Evolutionary conservation across 441 rosid species (phyloP).

Genomic region (Euphorbia celastroides): DNA sequence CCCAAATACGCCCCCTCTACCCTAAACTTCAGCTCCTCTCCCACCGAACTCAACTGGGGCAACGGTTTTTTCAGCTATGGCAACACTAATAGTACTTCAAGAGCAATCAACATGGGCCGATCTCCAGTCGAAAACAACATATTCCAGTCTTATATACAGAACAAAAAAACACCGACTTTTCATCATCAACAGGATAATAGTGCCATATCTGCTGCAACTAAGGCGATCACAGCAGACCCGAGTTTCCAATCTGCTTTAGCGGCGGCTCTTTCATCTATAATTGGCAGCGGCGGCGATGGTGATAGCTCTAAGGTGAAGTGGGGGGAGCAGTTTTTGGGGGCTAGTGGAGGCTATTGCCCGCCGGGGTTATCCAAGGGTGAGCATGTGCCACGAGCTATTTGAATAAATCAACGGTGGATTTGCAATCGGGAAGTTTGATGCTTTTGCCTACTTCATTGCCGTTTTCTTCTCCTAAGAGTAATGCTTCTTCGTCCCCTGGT

Average conservation of each 20-base stretch:
- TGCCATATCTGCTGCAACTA: constrained; percentile 54
- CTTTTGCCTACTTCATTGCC: constrained; percentile 32
- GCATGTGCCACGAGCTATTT: constrained; percentile 36
- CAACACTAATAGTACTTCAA: constrained; percentile 14
- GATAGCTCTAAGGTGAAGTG: constrained; percentile 26
- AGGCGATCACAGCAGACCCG: constrained; percentile 74
- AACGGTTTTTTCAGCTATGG: constrained; percentile 33
- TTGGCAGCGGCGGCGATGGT: constrained; percentile 25
- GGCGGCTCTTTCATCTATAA: constrained; percentile 67
- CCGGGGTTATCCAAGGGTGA: constrained; percentile 15
- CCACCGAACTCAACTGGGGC: constrained; percentile 33
- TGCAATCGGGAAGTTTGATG: constrained; percentile 28
- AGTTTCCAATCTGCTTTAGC: constrained; percentile 72
- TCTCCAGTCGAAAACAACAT: constrained; percentile 25
- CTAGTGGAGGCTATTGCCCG: constrained; percentile 15
- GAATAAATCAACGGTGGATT: constrained; percentile 24
- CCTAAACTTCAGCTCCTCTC: constrained; percentile 44
- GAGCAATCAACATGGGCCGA: constrained; percentile 32
- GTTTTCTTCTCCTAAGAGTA: constrained; percentile 34
- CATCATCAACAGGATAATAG: constrained; percentile 35
- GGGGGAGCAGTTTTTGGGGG: constrained; percentile 27
- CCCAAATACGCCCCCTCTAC: constrained; percentile 32
- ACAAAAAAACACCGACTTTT: constrained; percentile 23
- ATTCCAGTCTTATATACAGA: constrained; percentile 32
- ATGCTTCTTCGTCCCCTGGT: constrained; percentile 29